A percentile compares a stretch with the other conserved stretches of the same genome.
These are phyloP conservation scores for Ophiorrhiza pumila DNA, from an alignment of 257 asterid genomes.

Conservation along the genomic window DNA sequence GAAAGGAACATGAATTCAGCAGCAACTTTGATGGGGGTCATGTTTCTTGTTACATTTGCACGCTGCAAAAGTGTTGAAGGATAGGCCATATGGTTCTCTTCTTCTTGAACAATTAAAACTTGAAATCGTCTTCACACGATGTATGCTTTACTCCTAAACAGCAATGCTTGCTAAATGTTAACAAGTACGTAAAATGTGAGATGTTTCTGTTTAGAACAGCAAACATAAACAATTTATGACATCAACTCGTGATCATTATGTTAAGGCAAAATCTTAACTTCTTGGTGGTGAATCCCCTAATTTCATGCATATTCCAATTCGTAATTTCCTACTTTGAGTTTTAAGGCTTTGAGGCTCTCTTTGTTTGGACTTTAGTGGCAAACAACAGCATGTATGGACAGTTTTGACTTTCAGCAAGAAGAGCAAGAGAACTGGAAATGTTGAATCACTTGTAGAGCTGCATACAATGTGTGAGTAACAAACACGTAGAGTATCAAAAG, in stretches of 20 bases:
- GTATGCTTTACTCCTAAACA: not conserved
- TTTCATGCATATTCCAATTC: not conserved
- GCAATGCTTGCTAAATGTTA: not conserved
- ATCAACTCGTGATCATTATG: not conserved
- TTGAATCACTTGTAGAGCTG: not conserved
- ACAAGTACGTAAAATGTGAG: not conserved
- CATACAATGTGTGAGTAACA: not conserved
- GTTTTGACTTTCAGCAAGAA: not conserved
- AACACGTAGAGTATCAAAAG: constrained; percentile 1
- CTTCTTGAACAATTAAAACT: not conserved
- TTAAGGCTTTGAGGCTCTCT: not conserved
- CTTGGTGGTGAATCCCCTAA: no score
- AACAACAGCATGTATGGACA: not conserved
- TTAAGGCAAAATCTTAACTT: no score
- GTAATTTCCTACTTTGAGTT: not conserved
- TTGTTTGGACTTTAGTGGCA: not conserved
- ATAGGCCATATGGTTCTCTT: not conserved
- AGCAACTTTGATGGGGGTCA: no score
- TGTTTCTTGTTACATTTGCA: not conserved
- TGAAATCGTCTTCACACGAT: not conserved
- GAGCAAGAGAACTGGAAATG: not conserved
- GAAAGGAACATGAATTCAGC: no score
- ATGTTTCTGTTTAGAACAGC: not conserved
- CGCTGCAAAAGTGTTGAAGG: not conserved
- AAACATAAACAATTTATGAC: not conserved